A percentile compares a stretch with the other conserved stretches of the same genome.
phyloP scores from a whole-genome alignment of 495 filamentous ascomycete species.

The Daldinia decipiens region DNA sequence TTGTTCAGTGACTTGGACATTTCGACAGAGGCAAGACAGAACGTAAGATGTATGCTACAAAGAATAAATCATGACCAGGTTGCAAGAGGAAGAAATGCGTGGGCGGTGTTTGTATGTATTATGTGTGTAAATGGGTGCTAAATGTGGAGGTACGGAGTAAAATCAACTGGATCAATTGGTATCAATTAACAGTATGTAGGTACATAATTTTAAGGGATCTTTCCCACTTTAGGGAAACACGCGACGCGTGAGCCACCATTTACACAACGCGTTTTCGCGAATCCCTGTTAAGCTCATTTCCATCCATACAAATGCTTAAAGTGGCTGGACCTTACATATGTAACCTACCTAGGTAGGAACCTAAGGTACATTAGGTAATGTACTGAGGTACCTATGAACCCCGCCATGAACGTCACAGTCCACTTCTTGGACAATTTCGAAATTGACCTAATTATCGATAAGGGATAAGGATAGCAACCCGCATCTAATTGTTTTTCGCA shows the following conservation, averaged over 20 bases:
- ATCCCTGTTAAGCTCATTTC: constrained; percentile 23
- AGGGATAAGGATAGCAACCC: background rate
- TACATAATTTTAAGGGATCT: constrained; percentile 30
- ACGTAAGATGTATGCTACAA: constrained; percentile 12
- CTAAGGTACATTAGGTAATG: too few relatives aligned
- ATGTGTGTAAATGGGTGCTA: constrained; percentile 3
- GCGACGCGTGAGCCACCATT: constrained; percentile 39
- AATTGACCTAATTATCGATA: constrained; percentile 8
- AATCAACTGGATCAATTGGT: constrained; percentile 9
- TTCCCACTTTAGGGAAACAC: constrained; percentile 36
- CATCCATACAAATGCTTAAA: too few relatives aligned
- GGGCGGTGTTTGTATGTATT: constrained; percentile 7
- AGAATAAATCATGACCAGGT: constrained; percentile 31
- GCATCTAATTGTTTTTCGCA: constrained; percentile 5
- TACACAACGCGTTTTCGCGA: constrained; percentile 38
- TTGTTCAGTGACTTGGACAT: constrained; percentile 60
- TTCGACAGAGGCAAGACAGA: background rate
- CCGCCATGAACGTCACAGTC: background rate
- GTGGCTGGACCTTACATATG: background rate
- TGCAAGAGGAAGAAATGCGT: constrained; percentile 7
- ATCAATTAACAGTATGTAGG: constrained; percentile 21
- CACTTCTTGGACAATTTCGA: too few relatives aligned
- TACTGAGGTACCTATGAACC: background rate
- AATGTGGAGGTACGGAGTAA: constrained; percentile 18
- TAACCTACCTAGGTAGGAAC: too few relatives aligned